Evolutionary conservation across 495 filamentous ascomycete genomes (phyloP).

Genomic region (Diplogelasinospora grovesii): DNA sequence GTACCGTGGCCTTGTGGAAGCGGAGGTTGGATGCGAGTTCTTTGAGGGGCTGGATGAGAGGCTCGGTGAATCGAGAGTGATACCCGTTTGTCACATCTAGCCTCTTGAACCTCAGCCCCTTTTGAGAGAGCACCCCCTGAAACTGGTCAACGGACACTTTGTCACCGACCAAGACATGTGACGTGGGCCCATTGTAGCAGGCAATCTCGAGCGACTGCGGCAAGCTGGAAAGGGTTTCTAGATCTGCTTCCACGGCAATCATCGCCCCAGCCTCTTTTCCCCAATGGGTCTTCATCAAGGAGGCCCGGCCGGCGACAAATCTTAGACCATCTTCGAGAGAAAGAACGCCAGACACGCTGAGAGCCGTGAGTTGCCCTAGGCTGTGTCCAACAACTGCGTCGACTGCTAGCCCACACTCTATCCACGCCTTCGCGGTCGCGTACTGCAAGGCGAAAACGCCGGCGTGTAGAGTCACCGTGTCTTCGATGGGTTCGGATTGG

Average conservation of each 20-base stretch:
- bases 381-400: slow-evolving; percentile 43
- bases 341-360: slow-evolving; percentile 35
- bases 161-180: slow-evolving; percentile 41
- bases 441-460: slow-evolving; percentile 45
- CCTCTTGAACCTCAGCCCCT: slow-evolving; percentile 25
- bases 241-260: slow-evolving; percentile 39
- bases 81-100: slow-evolving; percentile 48
- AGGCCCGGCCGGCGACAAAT: slow-evolving; percentile 36
- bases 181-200: slow-evolving; percentile 47
- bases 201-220: slow-evolving; percentile 33
- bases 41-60: slow-evolving; percentile 26
- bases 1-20: slow-evolving; percentile 15
- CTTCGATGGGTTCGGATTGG: slow-evolving; percentile 25
- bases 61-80: slow-evolving; percentile 42
- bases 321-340: slow-evolving; percentile 30
- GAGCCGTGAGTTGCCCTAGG: slow-evolving; percentile 48
- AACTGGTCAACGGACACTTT: slow-evolving; percentile 26
- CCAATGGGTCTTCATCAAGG: slow-evolving; percentile 30
- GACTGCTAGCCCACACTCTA: slow-evolving; percentile 39
- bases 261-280: slow-evolving; percentile 38
- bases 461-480: slow-evolving; percentile 40
- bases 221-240: slow-evolving; percentile 14
- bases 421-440: slow-evolving; percentile 42
- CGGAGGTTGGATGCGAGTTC: background rate
- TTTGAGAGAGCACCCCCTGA: slow-evolving; percentile 1